phyloP scores from a whole-genome alignment of 2,329 filamentous ascomycete genomes.

The Dactylonectria estremocensis region DNA sequence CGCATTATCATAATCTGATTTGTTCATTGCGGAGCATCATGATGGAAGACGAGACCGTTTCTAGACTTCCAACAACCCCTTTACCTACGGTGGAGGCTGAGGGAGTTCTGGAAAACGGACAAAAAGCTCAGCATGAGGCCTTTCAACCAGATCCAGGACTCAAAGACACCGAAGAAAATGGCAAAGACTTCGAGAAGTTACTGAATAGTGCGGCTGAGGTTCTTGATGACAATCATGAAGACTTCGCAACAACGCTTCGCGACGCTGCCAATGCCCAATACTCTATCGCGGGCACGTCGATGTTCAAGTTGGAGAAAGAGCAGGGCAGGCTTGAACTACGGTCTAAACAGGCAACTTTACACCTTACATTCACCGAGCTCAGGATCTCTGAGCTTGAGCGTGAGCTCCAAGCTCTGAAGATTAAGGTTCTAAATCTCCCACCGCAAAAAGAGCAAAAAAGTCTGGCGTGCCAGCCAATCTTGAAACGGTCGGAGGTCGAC shows the following conservation, averaged over 20 bases:
- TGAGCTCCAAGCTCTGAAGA: not conserved
- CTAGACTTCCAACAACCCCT: not conserved
- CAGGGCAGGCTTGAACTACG: slow-evolving; percentile 8
- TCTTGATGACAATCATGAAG: not conserved
- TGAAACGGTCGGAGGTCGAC: not conserved
- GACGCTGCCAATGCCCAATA: not conserved
- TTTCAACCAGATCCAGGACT: not conserved
- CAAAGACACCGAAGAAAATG: not conserved
- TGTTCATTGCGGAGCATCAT: not conserved
- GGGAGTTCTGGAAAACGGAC: not conserved
- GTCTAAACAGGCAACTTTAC: slow-evolving; percentile 13
- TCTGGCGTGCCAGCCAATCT: not conserved
- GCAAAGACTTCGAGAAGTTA: not conserved
- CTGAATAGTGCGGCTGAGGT: not conserved
- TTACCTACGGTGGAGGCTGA: not conserved
- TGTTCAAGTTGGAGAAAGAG: slow-evolving; percentile 4
- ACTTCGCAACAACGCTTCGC: not conserved
- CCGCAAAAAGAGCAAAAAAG: not conserved
- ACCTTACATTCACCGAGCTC: slow-evolving; percentile 15
- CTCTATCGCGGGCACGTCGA: not conserved
- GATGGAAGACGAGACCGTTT: not conserved
- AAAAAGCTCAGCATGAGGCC: not conserved
- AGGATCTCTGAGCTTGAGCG: slow-evolving; percentile 24
- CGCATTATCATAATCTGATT: not conserved
- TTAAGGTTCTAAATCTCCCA: not conserved